Conservation (phyloP, 2,329 filamentous ascomycete species). For the Trichoderma afroharzianum region DNA sequence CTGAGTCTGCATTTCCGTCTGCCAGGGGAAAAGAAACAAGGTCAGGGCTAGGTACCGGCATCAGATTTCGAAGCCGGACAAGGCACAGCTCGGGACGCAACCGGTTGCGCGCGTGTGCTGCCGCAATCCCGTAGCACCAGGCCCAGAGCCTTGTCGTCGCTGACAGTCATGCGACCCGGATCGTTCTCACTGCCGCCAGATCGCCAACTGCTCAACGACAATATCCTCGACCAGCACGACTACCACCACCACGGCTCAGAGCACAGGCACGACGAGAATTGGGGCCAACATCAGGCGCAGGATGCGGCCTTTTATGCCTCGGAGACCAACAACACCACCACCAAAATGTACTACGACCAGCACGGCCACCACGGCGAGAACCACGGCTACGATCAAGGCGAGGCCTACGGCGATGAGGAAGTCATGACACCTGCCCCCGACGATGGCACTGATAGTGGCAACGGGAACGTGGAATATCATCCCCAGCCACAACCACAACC, state of each 20-base stretch:
- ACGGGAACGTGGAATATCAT: background rate
- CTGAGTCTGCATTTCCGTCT: background rate
- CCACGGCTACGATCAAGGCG: background rate
- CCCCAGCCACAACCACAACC: background rate
- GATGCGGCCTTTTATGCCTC: conserved; percentile 11
- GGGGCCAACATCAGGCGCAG: conserved; percentile 5
- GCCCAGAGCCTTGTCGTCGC: conserved; percentile 7
- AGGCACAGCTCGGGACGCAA: conserved; percentile 3
- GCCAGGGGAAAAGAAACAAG: background rate
- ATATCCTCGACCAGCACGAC: background rate
- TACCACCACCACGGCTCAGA: background rate
- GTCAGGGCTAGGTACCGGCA: background rate
- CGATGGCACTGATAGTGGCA: background rate
- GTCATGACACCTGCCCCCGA: conserved; percentile 6
- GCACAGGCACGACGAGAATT: background rate
- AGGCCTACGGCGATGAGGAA: background rate
- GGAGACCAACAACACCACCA: background rate
- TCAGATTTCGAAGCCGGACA: conserved; percentile 3
- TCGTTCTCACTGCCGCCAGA: conserved; percentile 12
- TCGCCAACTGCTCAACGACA: conserved; percentile 6
- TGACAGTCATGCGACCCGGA: conserved; percentile 22
- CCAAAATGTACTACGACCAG: background rate
- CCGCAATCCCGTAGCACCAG: background rate
- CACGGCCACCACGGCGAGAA: background rate
- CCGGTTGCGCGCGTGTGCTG: conserved; percentile 2